Evolutionary conservation across 2,329 filamentous ascomycete species (phyloP).

Genomic region (Xylaria sp.): DNA sequence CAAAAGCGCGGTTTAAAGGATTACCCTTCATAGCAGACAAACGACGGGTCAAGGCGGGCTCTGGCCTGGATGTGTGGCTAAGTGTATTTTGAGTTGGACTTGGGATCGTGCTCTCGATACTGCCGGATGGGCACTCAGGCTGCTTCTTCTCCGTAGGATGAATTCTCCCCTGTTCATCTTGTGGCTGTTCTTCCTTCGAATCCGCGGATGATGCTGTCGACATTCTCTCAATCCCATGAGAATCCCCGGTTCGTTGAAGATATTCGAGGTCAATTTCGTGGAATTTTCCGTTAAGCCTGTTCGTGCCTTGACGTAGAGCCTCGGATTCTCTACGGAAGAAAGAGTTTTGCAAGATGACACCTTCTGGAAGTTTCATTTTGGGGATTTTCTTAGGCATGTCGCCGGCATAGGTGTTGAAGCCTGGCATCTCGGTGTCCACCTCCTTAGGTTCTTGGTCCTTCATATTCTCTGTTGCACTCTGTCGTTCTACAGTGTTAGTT

Average conservation of each 20-base stretch:
- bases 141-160: slow-evolving; percentile 44
- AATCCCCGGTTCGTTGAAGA: slow-evolving; percentile 57
- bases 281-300: slow-evolving; percentile 45
- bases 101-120: slow-evolving; percentile 40
- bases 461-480: slow-evolving; percentile 52
- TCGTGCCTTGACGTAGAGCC: slow-evolving; percentile 48
- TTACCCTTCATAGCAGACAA: slow-evolving; percentile 13
- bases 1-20: neutral
- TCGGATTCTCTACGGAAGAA: neutral
- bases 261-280: slow-evolving; percentile 53
- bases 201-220: neutral
- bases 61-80: slow-evolving; percentile 33
- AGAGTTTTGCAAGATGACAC: slow-evolving; percentile 20
- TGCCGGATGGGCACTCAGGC: slow-evolving; percentile 42
- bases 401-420: neutral
- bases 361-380: slow-evolving; percentile 38
- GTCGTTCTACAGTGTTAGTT: slow-evolving; percentile 46
- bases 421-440: slow-evolving; percentile 15
- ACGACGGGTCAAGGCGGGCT: slow-evolving; percentile 37
- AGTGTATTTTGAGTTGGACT: slow-evolving; percentile 48
- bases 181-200: slow-evolving; percentile 12
- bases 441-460: slow-evolving; percentile 54
- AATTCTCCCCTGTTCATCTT: slow-evolving; percentile 35
- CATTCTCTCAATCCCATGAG: neutral
- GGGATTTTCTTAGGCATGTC: slow-evolving; percentile 27